Evolutionary conservation across 1,284 basidiomycete species (phyloP).

Genomic region (Puccinia polysora): DNA sequence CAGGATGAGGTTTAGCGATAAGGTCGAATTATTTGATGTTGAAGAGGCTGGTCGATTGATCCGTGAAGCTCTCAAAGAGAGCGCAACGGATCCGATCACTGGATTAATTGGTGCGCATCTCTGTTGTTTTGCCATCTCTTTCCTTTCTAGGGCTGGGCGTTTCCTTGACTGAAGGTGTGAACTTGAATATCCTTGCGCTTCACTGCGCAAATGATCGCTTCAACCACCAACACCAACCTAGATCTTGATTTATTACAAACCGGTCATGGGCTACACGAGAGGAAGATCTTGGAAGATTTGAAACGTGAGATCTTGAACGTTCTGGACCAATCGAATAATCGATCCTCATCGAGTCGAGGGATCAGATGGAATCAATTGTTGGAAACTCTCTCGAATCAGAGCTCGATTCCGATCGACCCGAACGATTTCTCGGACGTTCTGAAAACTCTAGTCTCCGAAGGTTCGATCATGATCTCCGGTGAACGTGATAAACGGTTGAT

Average conservation of each 20-base stretch:
- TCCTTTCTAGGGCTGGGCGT: background rate
- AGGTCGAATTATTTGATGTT: constrained; percentile 81
- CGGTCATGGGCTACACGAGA: constrained; percentile 77
- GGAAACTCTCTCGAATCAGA: constrained; percentile 70
- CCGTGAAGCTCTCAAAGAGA: constrained; percentile 86
- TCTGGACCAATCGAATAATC: constrained; percentile 64
- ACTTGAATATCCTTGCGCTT: background rate
- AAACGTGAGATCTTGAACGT: constrained; percentile 63
- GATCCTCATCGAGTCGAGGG: constrained; percentile 56
- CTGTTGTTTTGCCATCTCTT: background rate
- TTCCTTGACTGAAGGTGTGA: background rate
- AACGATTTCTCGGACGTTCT: constrained; percentile 78
- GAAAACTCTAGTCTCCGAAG: constrained; percentile 72
- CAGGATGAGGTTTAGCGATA: constrained; percentile 81
- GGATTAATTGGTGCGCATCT: constrained; percentile 57
- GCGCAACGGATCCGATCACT: constrained; percentile 60
- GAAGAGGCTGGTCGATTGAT: constrained; percentile 86
- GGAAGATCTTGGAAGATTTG: constrained; percentile 76
- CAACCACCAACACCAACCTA: constrained; percentile 60
- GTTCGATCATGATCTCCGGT: constrained; percentile 73
- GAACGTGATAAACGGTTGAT: constrained; percentile 79
- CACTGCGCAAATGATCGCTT: background rate
- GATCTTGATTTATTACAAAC: constrained; percentile 95
- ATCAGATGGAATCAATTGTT: constrained; percentile 74
- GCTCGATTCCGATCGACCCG: constrained; percentile 68